Evolutionary conservation across 768 basidiomycete species (phyloP), one percentile per base, ranked within the genome.

Genomic region (Xerocomus brunneocitrinus): DNA sequence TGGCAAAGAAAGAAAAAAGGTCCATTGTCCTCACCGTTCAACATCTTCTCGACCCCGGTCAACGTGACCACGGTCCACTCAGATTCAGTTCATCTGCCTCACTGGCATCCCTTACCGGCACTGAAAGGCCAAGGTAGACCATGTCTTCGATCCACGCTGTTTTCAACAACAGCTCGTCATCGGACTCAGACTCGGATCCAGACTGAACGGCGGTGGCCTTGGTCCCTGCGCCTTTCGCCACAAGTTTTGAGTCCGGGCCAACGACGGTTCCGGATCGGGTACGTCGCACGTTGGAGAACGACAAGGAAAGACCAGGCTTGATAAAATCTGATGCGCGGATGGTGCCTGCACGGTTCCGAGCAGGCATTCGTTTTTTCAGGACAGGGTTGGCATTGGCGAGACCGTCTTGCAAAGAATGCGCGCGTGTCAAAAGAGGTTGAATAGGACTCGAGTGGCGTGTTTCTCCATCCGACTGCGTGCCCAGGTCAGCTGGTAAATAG

Each of bases 201-300:
- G 58, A 43, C 12, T 39, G 53, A 5, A 54, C 52, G 13, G 57
- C 32, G 22, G 36, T 25, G 1, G 44, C 49, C 16, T 16, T 5
- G 30, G 53, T 27, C 6, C 24, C 31, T 4, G 43, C 31, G 4
- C 40, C 25, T 44, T 56, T 52, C 7, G 50, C 30, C 24, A 43
- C 68, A 13, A 69, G 53, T 30, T 53, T 59, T 36, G 69, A 69
- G 50, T 58, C 50, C 3, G 60, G 63, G 12, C 69, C 71, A 34
- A 76, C 69, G 34, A 80, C 63, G 3, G 80, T 80, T 3, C 77
- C 80, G 46, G 78, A 80, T 43, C 79, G 74, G 8, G 77, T 76
- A 8, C 80, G 73, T 22, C 72, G 67, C 12, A 73, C 60, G 13
- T 64, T 64, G 35, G 58, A 19, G 19, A 19, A 1, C 19, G 19